Evolutionary conservation across 2,329 filamentous ascomycete genomes (phyloP), one percentile per base, ranked within the genome.

Genomic region (Fusarium denticulatum): DNA sequence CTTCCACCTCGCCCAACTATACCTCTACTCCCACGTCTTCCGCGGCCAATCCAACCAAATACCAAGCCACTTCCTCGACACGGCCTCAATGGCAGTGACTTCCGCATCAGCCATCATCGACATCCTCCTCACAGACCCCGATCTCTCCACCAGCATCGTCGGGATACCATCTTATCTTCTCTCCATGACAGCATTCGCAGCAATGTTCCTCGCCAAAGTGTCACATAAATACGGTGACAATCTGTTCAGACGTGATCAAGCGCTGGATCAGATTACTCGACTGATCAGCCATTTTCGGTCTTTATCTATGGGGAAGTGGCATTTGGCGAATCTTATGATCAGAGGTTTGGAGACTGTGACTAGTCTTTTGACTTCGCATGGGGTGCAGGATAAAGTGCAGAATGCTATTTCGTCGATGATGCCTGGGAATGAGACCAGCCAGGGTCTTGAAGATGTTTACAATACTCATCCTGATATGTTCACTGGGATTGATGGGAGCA

Each of bases 141-240:
- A 86, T 34, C 80, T 87, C 3, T 80, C 82, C 2, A 80, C 80
- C 13, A 82, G 81, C 0, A 80, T 83, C 2, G 75, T 73, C 69
- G 85, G 86, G 1, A 85, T 88, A 72, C 86, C 86, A 0, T 85
- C 85, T 3, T 88, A 87, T 52, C 81, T 87, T 16, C 84, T 86
- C 60, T 86, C 85, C 15, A 88, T 88, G 86, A 87, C 85, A 0
- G 85, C 85, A 0, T 88, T 88, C 64, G 86, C 86, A 3, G 87
- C 85, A 67, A 85, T 87, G 72, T 88, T 88, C 58, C 78, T 88
- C 1, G 82, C 86, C 28, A 86, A 87, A 64, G 79, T 87, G 0
- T 81, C 85, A 8, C 81, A 82, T 42, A 86, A 85, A 40, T 83
- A 86, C 46, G 81, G 79, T 1, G 81, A 80, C 12, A 79, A 81